These are phyloP conservation scores for Aspergillus aculeatinus DNA, from an alignment of 2,329 filamentous ascomycete genomes.

Conservation along the genomic window DNA sequence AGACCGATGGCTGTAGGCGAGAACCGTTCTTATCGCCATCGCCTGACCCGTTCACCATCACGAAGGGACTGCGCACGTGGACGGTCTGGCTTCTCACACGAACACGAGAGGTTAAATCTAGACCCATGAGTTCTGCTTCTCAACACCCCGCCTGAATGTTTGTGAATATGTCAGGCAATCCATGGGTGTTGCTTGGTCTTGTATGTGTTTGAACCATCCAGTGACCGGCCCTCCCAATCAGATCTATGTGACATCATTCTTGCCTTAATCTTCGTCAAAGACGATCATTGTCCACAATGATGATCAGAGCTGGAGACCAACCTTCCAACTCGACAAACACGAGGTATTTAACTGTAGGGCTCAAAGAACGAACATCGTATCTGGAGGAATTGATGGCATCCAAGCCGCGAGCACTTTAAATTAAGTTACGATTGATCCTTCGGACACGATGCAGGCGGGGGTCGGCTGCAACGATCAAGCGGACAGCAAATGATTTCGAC, in stretches of 20 bases:
- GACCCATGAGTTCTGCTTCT: background rate
- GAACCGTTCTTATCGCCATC: background rate
- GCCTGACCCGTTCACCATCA: background rate
- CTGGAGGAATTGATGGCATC: background rate
- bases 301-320: background rate
- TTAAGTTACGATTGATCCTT: background rate
- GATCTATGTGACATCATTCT: conserved; percentile 4
- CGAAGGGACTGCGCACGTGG: conserved; percentile 3
- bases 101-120: background rate
- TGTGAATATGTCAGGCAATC: background rate
- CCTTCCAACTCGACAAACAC: background rate
- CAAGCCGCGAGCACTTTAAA: background rate
- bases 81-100: background rate
- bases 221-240: background rate
- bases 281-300: background rate
- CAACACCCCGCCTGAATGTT: background rate
- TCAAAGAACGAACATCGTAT: background rate
- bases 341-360: background rate
- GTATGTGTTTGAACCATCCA: background rate
- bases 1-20: background rate
- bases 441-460: background rate
- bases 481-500: background rate
- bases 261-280: background rate
- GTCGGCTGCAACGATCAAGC: background rate
- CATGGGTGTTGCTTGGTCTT: background rate